Conservation (phyloP, 495 filamentous ascomycete species). For the Trypethelium eluteriae region DNA sequence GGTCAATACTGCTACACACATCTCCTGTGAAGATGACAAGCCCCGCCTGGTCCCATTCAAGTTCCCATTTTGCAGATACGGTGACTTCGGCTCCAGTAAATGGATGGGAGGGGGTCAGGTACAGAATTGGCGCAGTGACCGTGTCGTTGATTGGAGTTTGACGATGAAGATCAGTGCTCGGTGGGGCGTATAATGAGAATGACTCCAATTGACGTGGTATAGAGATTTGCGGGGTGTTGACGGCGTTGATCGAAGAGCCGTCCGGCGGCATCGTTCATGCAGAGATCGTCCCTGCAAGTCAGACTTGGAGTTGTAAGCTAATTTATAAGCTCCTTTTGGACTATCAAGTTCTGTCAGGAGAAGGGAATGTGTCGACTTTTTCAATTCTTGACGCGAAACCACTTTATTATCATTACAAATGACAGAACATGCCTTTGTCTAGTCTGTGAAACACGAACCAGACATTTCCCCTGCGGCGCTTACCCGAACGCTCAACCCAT, state of each 20-base stretch:
- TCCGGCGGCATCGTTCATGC: conserved; percentile 41
- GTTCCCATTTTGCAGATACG: conserved; percentile 51
- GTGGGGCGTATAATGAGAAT: conserved; percentile 49
- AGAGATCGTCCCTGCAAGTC: conserved; percentile 12
- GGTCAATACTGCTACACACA: conserved; percentile 24
- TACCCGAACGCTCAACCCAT: conserved; percentile 6
- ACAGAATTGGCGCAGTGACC: conserved; percentile 51
- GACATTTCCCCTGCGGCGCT: conserved; percentile 7
- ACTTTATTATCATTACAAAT: conserved; percentile 4
- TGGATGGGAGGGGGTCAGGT: conserved; percentile 46
- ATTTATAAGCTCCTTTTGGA: neutral
- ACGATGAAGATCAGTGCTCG: conserved; percentile 44
- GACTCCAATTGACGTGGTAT: conserved; percentile 51
- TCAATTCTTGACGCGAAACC: neutral
- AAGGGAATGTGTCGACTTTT: neutral
- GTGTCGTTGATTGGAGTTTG: conserved; percentile 50
- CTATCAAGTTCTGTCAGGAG: neutral
- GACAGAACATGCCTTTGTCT: neutral
- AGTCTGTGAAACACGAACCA: conserved; percentile 6
- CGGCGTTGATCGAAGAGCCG: conserved; percentile 45
- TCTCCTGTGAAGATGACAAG: conserved; percentile 46
- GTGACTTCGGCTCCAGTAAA: conserved; percentile 54
- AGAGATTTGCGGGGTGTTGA: conserved; percentile 44
- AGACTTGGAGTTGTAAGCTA: neutral
- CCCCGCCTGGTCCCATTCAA: conserved; percentile 59